Conservation (phyloP, 2,329 filamentous ascomycete genomes). For the Aspergillus intermedius region DNA sequence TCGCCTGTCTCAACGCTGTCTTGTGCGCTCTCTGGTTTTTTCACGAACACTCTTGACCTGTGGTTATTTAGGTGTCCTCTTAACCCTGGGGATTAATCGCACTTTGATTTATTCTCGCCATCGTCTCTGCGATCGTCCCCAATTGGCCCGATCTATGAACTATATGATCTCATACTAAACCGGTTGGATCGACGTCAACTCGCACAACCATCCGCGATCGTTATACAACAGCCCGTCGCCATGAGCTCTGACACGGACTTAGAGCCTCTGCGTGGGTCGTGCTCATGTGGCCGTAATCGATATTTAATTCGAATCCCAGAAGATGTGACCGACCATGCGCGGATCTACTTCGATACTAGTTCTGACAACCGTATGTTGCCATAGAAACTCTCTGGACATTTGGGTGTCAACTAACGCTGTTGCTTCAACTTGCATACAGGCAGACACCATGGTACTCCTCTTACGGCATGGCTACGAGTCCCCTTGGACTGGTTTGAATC, state of each 20-base stretch:
- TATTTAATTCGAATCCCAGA: conserved; percentile 68
- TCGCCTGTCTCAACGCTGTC: neutral
- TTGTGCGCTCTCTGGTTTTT: neutral
- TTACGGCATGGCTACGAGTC: conserved; percentile 76
- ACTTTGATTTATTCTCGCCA: neutral
- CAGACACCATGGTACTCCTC: conserved; percentile 60
- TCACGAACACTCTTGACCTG: neutral
- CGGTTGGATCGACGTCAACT: neutral
- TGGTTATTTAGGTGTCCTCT: neutral
- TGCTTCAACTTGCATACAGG: conserved; percentile 34
- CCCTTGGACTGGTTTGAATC: conserved; percentile 76
- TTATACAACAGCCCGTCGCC: neutral
- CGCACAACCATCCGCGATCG: neutral
- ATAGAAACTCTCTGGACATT: too few relatives aligned
- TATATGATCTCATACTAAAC: conserved; percentile 7
- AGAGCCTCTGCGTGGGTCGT: conserved; percentile 63
- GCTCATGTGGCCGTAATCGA: conserved; percentile 78
- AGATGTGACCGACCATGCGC: conserved; percentile 50
- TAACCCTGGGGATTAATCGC: neutral
- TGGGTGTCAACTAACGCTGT: neutral
- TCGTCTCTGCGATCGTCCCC: neutral
- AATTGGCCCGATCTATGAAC: neutral
- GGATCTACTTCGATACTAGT: conserved; percentile 69
- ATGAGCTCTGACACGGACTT: conserved; percentile 8
- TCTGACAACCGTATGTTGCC: conserved; percentile 61